Percentiles rank a stretch among this genome's conserved stretches.
Evolutionary conservation across 73 alveolate genomes (phyloP).

Genomic region (Paramecium primaurelia): DNA sequence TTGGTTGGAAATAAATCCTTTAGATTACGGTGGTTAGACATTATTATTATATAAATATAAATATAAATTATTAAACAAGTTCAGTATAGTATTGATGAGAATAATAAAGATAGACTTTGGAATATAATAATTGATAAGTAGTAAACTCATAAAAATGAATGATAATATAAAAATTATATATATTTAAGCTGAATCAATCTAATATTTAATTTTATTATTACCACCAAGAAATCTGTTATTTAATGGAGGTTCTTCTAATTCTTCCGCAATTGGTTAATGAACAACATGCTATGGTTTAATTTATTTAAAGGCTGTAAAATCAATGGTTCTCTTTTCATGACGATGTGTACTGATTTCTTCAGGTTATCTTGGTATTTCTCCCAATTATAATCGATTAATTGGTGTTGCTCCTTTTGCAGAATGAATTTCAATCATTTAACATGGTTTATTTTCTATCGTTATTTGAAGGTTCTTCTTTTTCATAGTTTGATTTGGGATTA

Average conservation of each 20-base stretch:
- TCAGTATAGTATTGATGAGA: not conserved
- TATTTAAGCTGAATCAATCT: not conserved
- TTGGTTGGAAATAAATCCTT: not conserved
- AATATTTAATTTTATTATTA: not conserved
- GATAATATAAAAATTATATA: not conserved
- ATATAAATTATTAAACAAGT: not conserved
- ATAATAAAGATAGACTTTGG: not conserved
- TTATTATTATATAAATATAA: not conserved
- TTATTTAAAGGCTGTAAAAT: not conserved
- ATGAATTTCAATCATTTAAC: slow-evolving; percentile 20
- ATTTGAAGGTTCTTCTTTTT: slow-evolving; percentile 3
- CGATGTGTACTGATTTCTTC: slow-evolving; percentile 47
- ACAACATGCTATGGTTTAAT: not conserved
- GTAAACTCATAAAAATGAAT: not conserved
- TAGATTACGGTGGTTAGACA: slow-evolving; percentile 41
- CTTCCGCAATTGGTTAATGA: not conserved
- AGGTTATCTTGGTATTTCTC: not conserved
- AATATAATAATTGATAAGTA: not conserved
- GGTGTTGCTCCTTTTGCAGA: slow-evolving; percentile 53
- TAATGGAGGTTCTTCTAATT: slow-evolving; percentile 35
- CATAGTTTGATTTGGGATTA: not conserved
- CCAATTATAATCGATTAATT: slow-evolving; percentile 9
- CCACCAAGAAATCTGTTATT: slow-evolving; percentile 4
- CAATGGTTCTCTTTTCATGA: slow-evolving; percentile 38
- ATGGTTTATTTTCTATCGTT: not conserved